phyloP scores from a whole-genome alignment of 2,329 filamentous ascomycete species.

The Colletotrichum sp. region DNA sequence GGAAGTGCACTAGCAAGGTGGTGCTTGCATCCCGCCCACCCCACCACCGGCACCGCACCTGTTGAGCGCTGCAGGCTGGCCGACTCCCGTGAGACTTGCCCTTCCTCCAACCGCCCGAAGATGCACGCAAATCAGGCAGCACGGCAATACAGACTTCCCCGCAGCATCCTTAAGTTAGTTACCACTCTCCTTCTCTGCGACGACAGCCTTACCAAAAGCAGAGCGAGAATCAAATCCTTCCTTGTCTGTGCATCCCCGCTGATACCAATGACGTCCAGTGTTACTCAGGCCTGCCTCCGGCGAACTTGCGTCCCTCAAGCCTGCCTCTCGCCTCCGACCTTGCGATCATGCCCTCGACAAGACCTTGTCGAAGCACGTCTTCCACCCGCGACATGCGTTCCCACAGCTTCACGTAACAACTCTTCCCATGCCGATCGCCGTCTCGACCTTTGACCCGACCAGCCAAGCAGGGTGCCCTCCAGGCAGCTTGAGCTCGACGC shows the following conservation, averaged over 20 bases:
- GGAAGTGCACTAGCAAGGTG: no score
- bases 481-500: neutral
- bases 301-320: neutral
- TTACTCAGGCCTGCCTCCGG: neutral
- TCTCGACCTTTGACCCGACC: neutral
- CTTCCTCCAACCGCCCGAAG: neutral
- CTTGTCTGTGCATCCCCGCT: neutral
- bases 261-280: neutral
- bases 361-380: neutral
- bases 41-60: no score
- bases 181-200: neutral
- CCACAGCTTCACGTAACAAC: neutral
- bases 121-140: neutral
- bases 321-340: neutral
- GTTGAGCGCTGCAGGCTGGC: neutral
- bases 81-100: neutral
- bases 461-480: neutral
- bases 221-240: no score
- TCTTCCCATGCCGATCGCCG: neutral
- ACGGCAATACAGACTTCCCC: neutral
- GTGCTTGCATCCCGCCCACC: neutral
- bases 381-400: neutral
- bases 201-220: no score
- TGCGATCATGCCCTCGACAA: neutral
- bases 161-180: neutral